Conservation (phyloP, 1,284 basidiomycete genomes). For the Exsudoporus floridanus region DNA sequence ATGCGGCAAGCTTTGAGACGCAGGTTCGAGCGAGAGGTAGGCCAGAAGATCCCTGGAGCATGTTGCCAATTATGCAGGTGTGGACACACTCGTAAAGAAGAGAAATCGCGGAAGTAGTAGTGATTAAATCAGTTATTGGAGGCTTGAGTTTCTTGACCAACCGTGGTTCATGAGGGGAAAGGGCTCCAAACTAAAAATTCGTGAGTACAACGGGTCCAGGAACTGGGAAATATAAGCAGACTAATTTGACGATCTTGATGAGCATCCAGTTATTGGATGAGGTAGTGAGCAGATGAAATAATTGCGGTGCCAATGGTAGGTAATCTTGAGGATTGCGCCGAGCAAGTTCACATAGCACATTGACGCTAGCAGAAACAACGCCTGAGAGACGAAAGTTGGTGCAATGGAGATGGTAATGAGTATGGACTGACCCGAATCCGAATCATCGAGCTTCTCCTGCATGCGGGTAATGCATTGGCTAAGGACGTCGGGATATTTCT, state of each 20-base stretch:
- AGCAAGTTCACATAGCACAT: constrained; percentile 92
- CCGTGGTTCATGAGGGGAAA: constrained; percentile 90
- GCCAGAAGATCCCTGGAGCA: constrained; percentile 83
- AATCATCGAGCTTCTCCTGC: constrained; percentile 83
- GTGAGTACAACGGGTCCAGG: constrained; percentile 5
- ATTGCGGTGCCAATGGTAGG: constrained; percentile 82
- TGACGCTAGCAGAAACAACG: constrained; percentile 91
- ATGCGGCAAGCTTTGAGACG: constrained; percentile 90
- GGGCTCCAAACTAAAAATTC: constrained; percentile 73
- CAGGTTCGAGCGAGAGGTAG: constrained; percentile 84
- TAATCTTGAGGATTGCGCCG: constrained; percentile 77
- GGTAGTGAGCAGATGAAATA: constrained; percentile 93
- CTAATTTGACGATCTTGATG: constrained; percentile 97
- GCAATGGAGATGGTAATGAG: neutral
- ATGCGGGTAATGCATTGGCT: constrained; percentile 68
- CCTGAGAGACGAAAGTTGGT: constrained; percentile 44
- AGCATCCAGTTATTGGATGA: constrained; percentile 99
- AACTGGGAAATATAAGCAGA: constrained; percentile 36
- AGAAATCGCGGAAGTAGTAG: constrained; percentile 94
- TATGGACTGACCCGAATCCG: constrained; percentile 64
- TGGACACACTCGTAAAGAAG: constrained; percentile 98
- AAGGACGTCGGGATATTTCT: constrained; percentile 77
- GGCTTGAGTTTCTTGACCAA: constrained; percentile 92
- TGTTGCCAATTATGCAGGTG: constrained; percentile 96
- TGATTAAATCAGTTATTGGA: constrained; percentile 92